Evolutionary conservation across 768 basidiomycete species (phyloP).

Genomic region (Terana coerulea): DNA sequence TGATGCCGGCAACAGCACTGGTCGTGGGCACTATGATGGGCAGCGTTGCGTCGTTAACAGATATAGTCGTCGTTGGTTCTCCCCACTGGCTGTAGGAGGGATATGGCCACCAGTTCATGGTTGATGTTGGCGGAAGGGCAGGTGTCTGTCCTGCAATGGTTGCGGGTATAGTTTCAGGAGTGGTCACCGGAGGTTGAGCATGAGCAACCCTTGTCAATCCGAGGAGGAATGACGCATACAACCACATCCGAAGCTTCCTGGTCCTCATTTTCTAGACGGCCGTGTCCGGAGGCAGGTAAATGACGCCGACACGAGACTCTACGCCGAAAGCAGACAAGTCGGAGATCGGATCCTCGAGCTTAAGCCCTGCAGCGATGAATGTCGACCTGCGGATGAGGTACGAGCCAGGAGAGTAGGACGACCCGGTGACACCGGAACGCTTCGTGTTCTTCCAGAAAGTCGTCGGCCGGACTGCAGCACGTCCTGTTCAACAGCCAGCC

Average conservation of each 20-base stretch:
- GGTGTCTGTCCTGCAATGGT: too few relatives aligned
- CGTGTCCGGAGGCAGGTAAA: slow-evolving; percentile 20
- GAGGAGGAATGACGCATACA: too few relatives aligned
- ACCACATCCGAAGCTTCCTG: too few relatives aligned
- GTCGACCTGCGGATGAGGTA: slow-evolving; percentile 75
- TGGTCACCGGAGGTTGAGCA: not conserved
- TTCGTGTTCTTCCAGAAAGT: slow-evolving; percentile 78
- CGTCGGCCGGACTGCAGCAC: slow-evolving; percentile 62
- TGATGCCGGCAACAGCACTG: not conserved
- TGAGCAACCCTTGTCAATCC: too few relatives aligned
- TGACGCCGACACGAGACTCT: slow-evolving; percentile 26
- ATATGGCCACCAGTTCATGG: slow-evolving; percentile 32
- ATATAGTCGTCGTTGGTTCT: too few relatives aligned
- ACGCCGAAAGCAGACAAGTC: slow-evolving; percentile 32
- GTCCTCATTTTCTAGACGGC: too few relatives aligned
- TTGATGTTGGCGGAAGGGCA: not conserved
- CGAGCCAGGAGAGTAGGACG: slow-evolving; percentile 69
- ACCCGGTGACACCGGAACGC: slow-evolving; percentile 65
- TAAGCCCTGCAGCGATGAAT: slow-evolving; percentile 73
- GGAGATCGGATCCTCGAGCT: slow-evolving; percentile 54
- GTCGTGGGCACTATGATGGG: not conserved
- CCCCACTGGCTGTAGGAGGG: slow-evolving; percentile 24
- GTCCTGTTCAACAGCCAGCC: not conserved
- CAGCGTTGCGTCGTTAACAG: not conserved
- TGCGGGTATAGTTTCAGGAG: too few relatives aligned